A percentile compares a stretch with the other conserved stretches of the same genome.
Evolutionary conservation across 352 stramenopile genomes (phyloP).

Genomic region (Phytophthora hybrid): DNA sequence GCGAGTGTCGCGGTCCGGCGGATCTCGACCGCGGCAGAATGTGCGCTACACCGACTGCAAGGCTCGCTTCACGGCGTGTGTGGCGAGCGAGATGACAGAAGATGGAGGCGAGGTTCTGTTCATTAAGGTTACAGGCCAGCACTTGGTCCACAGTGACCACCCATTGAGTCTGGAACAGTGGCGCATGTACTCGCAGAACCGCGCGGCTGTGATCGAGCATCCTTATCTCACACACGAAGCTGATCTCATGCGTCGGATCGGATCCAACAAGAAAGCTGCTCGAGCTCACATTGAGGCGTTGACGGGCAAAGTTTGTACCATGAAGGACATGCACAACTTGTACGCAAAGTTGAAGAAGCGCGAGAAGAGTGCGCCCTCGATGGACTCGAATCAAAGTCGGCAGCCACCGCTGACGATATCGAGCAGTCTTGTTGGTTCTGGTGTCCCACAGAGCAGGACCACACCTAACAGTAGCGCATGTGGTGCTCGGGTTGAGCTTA

Average conservation of each 20-base stretch:
- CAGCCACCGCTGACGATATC: not conserved
- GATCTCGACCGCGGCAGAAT: constrained; percentile 68
- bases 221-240: constrained; percentile 76
- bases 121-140: constrained; percentile 72
- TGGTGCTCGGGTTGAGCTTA: constrained; percentile 51
- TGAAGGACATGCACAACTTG: constrained; percentile 87
- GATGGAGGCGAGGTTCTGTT: constrained; percentile 59
- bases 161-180: constrained; percentile 71
- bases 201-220: constrained; percentile 71
- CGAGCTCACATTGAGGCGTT: constrained; percentile 73
- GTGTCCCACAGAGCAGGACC: not conserved
- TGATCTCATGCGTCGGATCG: constrained; percentile 75
- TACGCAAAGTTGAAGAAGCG: constrained; percentile 70
- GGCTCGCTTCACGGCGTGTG: constrained; percentile 70
- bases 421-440: not conserved
- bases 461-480: not conserved
- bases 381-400: not conserved
- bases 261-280: constrained; percentile 72
- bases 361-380: constrained; percentile 34
- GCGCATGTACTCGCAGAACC: constrained; percentile 85
- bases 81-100: constrained; percentile 61
- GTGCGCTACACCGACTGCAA: constrained; percentile 77
- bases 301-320: constrained; percentile 75
- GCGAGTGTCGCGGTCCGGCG: constrained; percentile 68
- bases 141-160: constrained; percentile 74